These are phyloP conservation scores for Cornus suecica DNA, from an alignment of 148 eudicot species.

Conservation along the genomic window DNA sequence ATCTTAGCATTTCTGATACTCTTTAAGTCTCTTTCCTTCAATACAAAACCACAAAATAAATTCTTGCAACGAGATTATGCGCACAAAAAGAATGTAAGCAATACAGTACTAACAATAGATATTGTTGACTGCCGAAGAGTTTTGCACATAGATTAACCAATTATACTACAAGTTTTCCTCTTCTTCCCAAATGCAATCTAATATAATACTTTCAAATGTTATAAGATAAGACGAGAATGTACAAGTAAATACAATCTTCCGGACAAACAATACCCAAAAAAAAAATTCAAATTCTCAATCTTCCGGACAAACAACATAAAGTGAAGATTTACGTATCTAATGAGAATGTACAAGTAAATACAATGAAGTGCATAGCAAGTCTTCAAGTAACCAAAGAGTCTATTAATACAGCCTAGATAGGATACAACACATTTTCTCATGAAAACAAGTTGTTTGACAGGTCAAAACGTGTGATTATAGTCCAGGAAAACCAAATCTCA, in stretches of 20 bases:
- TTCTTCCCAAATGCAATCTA: not conserved
- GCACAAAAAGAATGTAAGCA: not conserved
- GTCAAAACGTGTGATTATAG: not conserved
- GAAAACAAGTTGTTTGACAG: not conserved
- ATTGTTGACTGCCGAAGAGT: conserved; percentile 1
- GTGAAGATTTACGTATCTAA: not conserved
- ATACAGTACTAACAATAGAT: not conserved
- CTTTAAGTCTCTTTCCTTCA: conserved; percentile 74
- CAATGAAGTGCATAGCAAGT: not conserved
- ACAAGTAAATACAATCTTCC: no score
- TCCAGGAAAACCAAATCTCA: conserved; percentile 3
- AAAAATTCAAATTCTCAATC: not conserved
- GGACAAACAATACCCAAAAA: no score
- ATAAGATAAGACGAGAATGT: not conserved
- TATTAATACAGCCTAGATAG: not conserved
- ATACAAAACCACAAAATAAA: conserved; percentile 15
- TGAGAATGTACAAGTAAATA: not conserved
- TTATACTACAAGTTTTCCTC: not conserved
- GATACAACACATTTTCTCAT: not conserved
- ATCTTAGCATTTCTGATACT: conserved; percentile 45
- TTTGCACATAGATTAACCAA: not conserved
- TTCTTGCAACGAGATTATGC: conserved; percentile 5
- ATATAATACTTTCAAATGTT: not conserved
- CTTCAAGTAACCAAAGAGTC: not conserved
- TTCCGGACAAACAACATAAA: not conserved